A percentile compares a stretch with the other conserved stretches of the same genome.
Evolutionary conservation across 768 basidiomycete genomes (phyloP).

Genomic region (Pisolithus marmoratus): DNA sequence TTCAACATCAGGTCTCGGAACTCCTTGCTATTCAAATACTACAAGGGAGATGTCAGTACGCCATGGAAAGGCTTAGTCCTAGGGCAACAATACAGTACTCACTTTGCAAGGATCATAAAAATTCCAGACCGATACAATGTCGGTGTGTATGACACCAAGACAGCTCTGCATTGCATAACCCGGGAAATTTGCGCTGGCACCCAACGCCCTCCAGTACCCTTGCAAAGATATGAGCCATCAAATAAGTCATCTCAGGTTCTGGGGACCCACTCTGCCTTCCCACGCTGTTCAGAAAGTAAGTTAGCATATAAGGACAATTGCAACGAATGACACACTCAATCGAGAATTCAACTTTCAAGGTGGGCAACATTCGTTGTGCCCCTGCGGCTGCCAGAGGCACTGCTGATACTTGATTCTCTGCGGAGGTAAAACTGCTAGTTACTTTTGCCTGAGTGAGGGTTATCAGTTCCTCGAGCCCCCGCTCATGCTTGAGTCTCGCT

Average conservation of each 20-base stretch:
- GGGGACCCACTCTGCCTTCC: conserved; percentile 2
- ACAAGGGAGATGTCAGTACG: no score
- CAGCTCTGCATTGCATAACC: conserved; percentile 5
- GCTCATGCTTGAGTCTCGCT: not conserved
- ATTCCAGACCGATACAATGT: conserved; percentile 17
- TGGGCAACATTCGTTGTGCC: no score
- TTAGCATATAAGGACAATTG: not conserved
- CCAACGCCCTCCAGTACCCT: conserved; percentile 17
- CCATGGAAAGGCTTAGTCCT: not conserved
- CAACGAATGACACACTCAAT: not conserved
- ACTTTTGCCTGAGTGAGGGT: no score
- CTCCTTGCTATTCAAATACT: no score
- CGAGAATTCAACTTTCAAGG: not conserved
- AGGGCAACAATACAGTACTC: not conserved
- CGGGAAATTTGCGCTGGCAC: conserved; percentile 6
- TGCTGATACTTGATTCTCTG: no score
- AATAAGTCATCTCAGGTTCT: no score
- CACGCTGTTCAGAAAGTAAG: not conserved
- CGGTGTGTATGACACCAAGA: conserved; percentile 12
- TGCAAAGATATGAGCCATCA: no score
- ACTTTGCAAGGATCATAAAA: conserved; percentile 5
- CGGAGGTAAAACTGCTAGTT: no score
- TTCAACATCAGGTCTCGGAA: not conserved
- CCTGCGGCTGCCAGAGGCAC: no score
- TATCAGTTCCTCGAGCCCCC: not conserved